Evolutionary conservation across 495 filamentous ascomycete genomes (phyloP).

Genomic region (Neurospora sp.): DNA sequence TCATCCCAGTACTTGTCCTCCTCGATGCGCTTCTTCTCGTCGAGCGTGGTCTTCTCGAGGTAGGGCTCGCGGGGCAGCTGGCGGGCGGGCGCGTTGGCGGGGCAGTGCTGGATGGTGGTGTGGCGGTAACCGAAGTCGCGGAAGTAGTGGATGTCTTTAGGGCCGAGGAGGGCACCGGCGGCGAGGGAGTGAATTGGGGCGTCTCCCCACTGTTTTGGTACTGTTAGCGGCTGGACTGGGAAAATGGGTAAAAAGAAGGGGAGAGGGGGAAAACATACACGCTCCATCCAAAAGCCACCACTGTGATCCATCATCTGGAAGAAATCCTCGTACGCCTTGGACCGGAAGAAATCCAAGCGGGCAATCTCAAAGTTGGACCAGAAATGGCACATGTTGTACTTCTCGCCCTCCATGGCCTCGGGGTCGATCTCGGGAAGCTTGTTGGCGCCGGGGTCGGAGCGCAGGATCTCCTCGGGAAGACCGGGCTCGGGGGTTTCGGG

Average conservation of each 20-base stretch:
- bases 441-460: slow-evolving; percentile 62
- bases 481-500: slow-evolving; percentile 52
- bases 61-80: slow-evolving; percentile 76
- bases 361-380: slow-evolving; percentile 99
- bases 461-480: slow-evolving; percentile 75
- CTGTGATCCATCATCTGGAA: slow-evolving; percentile 99
- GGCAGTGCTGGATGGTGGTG: slow-evolving; percentile 98
- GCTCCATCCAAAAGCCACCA: slow-evolving; percentile 97
- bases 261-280: slow-evolving; percentile 47
- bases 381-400: slow-evolving; percentile 99
- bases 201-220: slow-evolving; percentile 80
- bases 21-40: slow-evolving; percentile 79
- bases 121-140: slow-evolving; percentile 97
- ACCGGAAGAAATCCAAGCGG: slow-evolving; percentile 86
- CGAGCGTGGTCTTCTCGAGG: slow-evolving; percentile 73
- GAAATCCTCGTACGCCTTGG: slow-evolving; percentile 94
- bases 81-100: slow-evolving; percentile 85
- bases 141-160: slow-evolving; percentile 94
- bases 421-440: slow-evolving; percentile 72
- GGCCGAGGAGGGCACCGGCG: slow-evolving; percentile 74
- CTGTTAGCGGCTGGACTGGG: not conserved
- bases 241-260: not conserved
- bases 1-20: slow-evolving; percentile 97
- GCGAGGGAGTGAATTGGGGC: slow-evolving; percentile 97
- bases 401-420: slow-evolving; percentile 94